phyloP scores from a whole-genome alignment of 352 stramenopile species.

The Pythium monospermum region DNA sequence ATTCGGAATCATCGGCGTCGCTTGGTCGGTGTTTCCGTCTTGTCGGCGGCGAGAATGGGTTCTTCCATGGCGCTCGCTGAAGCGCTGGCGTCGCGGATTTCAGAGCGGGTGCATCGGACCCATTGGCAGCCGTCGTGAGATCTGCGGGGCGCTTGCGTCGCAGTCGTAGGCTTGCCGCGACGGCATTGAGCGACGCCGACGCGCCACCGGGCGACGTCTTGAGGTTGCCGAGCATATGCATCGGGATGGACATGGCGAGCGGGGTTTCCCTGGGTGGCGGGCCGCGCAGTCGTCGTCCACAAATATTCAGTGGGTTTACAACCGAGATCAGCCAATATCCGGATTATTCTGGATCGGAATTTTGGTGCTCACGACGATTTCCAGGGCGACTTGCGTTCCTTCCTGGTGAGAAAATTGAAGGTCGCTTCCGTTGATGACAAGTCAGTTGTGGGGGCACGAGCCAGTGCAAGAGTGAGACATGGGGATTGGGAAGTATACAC shows the following conservation, averaged over 20 bases:
- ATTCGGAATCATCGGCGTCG: slow-evolving; percentile 16
- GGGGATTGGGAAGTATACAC: no score
- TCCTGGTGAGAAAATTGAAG: no score
- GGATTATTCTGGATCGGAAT: no score
- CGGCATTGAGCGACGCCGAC: slow-evolving; percentile 7
- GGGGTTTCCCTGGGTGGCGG: slow-evolving; percentile 20
- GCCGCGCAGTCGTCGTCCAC: slow-evolving; percentile 14
- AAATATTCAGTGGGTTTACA: not conserved
- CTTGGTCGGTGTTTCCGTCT: not conserved
- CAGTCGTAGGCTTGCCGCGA: slow-evolving; percentile 15
- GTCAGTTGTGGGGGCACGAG: no score
- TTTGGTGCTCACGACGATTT: no score
- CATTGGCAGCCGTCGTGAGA: not conserved
- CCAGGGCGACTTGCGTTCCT: no score
- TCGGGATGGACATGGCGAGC: slow-evolving; percentile 3
- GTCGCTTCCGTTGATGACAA: no score
- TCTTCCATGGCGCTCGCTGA: slow-evolving; percentile 3
- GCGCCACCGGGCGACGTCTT: not conserved
- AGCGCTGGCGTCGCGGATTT: not conserved
- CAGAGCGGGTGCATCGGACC: not conserved
- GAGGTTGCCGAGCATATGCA: slow-evolving; percentile 11
- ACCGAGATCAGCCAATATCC: not conserved
- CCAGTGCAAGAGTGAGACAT: no score
- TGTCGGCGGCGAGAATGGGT: slow-evolving; percentile 17
- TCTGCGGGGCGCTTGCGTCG: slow-evolving; percentile 7